Percentiles rank a stretch among this genome's conserved stretches.
Evolutionary conservation across 1,284 basidiomycete genomes (phyloP).

Genomic region (Bondarzewia mesenterica): DNA sequence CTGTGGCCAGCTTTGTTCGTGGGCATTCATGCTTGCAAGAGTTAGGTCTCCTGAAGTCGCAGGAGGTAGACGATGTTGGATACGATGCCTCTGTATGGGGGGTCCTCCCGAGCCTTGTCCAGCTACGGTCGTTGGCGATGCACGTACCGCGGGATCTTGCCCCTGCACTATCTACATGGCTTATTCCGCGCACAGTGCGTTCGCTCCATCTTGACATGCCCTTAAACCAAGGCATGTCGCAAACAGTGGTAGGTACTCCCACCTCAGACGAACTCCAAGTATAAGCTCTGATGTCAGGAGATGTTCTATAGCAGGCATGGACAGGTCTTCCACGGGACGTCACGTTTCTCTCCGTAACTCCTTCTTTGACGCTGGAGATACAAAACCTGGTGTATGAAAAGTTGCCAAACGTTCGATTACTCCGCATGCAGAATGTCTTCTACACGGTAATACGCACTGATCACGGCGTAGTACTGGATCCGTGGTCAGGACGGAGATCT

Average conservation of each 20-base stretch:
- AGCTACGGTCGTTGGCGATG: constrained; percentile 44
- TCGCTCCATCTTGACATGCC: constrained; percentile 33
- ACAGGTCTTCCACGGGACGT: not conserved
- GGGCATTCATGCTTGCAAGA: constrained; percentile 44
- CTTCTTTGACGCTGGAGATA: not conserved
- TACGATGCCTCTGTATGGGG: constrained; percentile 66
- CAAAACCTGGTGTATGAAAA: not conserved
- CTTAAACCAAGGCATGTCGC: not conserved
- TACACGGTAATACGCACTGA: not conserved
- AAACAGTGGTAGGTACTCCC: not conserved
- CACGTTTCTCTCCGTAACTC: not conserved
- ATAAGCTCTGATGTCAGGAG: not conserved
- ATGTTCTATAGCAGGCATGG: not conserved
- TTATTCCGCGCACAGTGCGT: constrained; percentile 50
- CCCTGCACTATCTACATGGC: constrained; percentile 56
- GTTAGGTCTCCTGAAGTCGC: constrained; percentile 41
- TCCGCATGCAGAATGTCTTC: not conserved
- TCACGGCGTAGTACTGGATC: not conserved
- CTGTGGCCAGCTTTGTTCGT: constrained; percentile 57
- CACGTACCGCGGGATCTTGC: constrained; percentile 58
- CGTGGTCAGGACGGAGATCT: not conserved
- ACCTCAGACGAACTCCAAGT: not conserved
- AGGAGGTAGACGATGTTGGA: constrained; percentile 39
- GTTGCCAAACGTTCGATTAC: not conserved
- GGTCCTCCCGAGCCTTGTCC: constrained; percentile 49